Conservation (phyloP, 345 rosid genomes). For the Dipteronia sinensis region DNA sequence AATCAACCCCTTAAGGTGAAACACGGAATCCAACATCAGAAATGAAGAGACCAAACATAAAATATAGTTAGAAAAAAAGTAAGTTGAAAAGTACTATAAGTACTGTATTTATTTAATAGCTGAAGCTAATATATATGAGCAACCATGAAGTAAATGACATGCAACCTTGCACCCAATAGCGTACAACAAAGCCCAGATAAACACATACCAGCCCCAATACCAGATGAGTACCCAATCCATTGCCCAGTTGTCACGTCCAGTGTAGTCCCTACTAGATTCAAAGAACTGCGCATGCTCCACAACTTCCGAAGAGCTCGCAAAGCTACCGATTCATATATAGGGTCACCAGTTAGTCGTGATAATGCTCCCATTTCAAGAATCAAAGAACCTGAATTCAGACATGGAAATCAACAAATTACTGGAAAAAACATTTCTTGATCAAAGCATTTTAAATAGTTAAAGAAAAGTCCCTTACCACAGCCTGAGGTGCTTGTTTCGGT, state of each 20-base stretch:
- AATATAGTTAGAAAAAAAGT: slow-evolving; percentile 8
- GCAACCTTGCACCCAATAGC: neutral
- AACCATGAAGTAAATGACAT: no score
- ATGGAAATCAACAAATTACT: slow-evolving; percentile 22
- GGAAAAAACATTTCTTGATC: slow-evolving; percentile 19
- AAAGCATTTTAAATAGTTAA: slow-evolving; percentile 10
- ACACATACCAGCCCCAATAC: slow-evolving; percentile 91
- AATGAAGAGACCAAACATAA: slow-evolving; percentile 9
- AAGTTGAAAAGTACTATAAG: neutral
- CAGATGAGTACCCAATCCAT: slow-evolving; percentile 91
- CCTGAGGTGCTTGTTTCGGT: slow-evolving; percentile 98
- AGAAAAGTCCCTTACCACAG: slow-evolving; percentile 64
- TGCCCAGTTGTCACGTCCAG: slow-evolving; percentile 77
- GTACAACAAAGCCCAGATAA: slow-evolving; percentile 15
- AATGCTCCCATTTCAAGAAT: slow-evolving; percentile 98
- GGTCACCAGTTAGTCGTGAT: slow-evolving; percentile 88
- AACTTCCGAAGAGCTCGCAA: slow-evolving; percentile 84
- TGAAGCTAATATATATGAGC: slow-evolving; percentile 7
- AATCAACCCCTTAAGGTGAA: slow-evolving; percentile 79
- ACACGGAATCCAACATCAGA: slow-evolving; percentile 30
- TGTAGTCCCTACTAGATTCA: slow-evolving; percentile 87
- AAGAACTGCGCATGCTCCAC: slow-evolving; percentile 96
- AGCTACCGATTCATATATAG: slow-evolving; percentile 84
- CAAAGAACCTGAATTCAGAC: slow-evolving; percentile 63
- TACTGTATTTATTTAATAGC: neutral